Conservation (phyloP, 805 yeast genomes). For the Suhomyces xylopsoci region DNA sequence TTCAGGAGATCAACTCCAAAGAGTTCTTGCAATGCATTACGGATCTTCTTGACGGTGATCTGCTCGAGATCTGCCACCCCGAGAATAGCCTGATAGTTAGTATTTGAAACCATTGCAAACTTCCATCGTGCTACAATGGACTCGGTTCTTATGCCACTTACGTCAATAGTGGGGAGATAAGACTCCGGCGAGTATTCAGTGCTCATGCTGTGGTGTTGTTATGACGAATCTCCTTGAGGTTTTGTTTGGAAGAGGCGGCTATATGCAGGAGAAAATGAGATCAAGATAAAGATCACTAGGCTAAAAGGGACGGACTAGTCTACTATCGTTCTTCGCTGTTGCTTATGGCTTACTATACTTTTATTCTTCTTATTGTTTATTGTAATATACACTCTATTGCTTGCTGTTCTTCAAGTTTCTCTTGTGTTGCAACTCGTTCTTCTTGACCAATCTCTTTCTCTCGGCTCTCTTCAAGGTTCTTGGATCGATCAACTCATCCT, state of each 20-base stretch:
- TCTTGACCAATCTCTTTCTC: conserved; percentile 80
- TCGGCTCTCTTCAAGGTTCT: conserved; percentile 77
- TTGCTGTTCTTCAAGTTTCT: conserved; percentile 55
- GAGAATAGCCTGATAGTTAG: conserved; percentile 58
- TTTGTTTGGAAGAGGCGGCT: background rate
- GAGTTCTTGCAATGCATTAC: conserved; percentile 70
- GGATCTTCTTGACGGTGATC: conserved; percentile 66
- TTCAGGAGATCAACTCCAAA: conserved; percentile 53
- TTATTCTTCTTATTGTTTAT: background rate
- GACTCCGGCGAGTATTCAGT: conserved; percentile 22
- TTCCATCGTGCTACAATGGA: background rate
- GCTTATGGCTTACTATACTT: too few species aligned
- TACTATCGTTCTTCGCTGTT: too few species aligned
- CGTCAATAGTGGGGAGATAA: conserved; percentile 65
- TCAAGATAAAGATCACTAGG: background rate
- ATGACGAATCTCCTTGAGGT: background rate
- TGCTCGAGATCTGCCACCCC: conserved; percentile 66
- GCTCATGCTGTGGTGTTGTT: conserved; percentile 1
- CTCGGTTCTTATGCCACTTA: conserved; percentile 23
- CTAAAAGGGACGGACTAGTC: background rate
- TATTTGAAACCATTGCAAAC: background rate
- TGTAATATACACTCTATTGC: background rate
- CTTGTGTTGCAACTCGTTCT: conserved; percentile 81
- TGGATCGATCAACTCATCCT: conserved; percentile 75
- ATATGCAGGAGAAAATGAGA: background rate